Evolutionary conservation across 2,329 filamentous ascomycete species (phyloP).

Genomic region (Knoxdaviesia capensis): DNA sequence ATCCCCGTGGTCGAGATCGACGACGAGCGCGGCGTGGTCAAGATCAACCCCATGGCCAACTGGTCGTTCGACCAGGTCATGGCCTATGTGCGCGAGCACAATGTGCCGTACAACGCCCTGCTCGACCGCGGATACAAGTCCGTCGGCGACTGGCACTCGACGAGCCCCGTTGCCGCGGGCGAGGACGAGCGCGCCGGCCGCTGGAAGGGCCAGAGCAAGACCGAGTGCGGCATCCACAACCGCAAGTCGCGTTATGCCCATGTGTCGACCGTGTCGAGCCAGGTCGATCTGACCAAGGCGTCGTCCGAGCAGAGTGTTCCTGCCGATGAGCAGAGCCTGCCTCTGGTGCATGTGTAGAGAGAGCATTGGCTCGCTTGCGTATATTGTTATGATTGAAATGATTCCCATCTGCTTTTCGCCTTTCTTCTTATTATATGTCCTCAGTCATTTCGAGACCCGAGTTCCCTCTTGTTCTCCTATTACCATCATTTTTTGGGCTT

Average conservation of each 20-base stretch:
- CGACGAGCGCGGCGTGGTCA: constrained; percentile 70
- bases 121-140: constrained; percentile 95
- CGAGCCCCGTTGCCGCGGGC: constrained; percentile 67
- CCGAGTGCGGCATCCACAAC: constrained; percentile 98
- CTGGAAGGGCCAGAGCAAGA: constrained; percentile 93
- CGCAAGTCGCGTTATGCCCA: constrained; percentile 84
- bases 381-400: too few relatives aligned
- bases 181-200: constrained; percentile 92
- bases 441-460: too few relatives aligned
- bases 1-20: constrained; percentile 87
- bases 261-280: constrained; percentile 16
- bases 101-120: constrained; percentile 84
- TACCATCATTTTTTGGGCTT: too few relatives aligned
- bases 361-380: too few relatives aligned
- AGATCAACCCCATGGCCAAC: constrained; percentile 92
- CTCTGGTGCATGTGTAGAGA: too few relatives aligned
- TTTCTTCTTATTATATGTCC: too few relatives aligned
- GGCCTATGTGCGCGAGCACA: constrained; percentile 64
- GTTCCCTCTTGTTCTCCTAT: too few relatives aligned
- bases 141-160: constrained; percentile 95
- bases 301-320: too few relatives aligned
- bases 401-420: too few relatives aligned
- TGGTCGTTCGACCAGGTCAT: constrained; percentile 87
- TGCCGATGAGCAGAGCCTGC: too few relatives aligned
- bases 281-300: neutral